phyloP scores from a whole-genome alignment of 202 grass and related monocot genomes.

The Dendrocalamus latiflorus region DNA sequence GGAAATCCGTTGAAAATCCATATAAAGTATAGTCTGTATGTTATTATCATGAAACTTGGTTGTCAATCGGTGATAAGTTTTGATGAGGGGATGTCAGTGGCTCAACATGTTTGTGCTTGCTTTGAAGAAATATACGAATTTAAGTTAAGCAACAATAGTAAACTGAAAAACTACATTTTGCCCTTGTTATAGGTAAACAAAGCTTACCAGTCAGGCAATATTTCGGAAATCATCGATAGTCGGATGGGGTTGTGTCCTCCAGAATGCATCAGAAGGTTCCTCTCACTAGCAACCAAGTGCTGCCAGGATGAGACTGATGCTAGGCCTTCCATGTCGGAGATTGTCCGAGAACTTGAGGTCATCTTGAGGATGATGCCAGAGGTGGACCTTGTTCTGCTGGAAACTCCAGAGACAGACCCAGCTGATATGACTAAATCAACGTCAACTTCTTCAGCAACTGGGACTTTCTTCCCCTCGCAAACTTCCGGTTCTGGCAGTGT shows the following conservation, averaged over 20 bases:
- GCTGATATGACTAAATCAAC: slow-evolving; percentile 12
- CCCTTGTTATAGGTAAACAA: slow-evolving; percentile 51
- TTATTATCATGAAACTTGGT: background rate
- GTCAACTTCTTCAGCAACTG: slow-evolving; percentile 26
- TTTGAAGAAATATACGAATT: background rate
- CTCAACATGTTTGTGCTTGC: background rate
- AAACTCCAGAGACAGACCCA: slow-evolving; percentile 28
- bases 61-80: background rate
- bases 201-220: slow-evolving; percentile 50
- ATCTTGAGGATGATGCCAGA: slow-evolving; percentile 59
- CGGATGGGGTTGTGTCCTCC: slow-evolving; percentile 63
- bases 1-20: background rate
- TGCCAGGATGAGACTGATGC: slow-evolving; percentile 64
- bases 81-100: background rate
- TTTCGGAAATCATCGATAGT: slow-evolving; percentile 49
- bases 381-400: slow-evolving; percentile 31
- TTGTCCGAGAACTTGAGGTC: slow-evolving; percentile 65
- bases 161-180: background rate
- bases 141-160: background rate
- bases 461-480: slow-evolving; percentile 19
- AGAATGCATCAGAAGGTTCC: slow-evolving; percentile 73
- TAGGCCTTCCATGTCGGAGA: slow-evolving; percentile 78
- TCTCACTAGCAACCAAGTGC: slow-evolving; percentile 57
- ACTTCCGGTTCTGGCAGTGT: slow-evolving; percentile 25
- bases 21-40: background rate